Evolutionary conservation across 495 filamentous ascomycete genomes (phyloP), one percentile per base, ranked within the genome.

Genomic region (Ramalina intermedia): DNA sequence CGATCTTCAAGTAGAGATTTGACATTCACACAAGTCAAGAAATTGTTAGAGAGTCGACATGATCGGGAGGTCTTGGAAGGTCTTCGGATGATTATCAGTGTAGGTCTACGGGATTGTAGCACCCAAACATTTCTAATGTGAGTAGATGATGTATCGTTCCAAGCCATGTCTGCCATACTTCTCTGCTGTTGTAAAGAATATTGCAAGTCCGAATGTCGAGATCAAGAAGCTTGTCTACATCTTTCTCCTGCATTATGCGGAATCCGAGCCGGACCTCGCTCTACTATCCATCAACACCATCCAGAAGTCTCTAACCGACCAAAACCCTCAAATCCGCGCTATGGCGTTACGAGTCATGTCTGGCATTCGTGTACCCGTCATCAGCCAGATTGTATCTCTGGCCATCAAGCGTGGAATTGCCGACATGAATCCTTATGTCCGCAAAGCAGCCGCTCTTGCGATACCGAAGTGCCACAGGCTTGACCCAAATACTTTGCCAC

Each of bases 211-310:
- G 24, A 89, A 82, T 55, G 72, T 95, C 59, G 87, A 94, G 62
- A 85, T 96, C 58, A 93, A 94, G 66, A 96, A 96, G 61, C 76
- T 98, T 41, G 91, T 98, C 49, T 96, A 96, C 71, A 94, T 95
- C 61, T 96, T 94, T 63, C 79, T 98, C 50, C 80, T 96, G 51
- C 84, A 88, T 60, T 87, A 96, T 76, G 90, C 91, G 58, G 91
- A 96, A 61, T 76, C 83, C 38, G 90, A 95, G 55, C 91, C 90
- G 35, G 91, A 98, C 63, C 82, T 95, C 26, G 89, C 93, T 41
- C 74, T 98, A 9, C 73, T 98, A 17, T 93, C 89, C 37, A 96
- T 98, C 71, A 98, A 98, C 65, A 90, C 90, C 12, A 96, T 98
- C 55, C 91, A 96, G 61, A 96, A 95, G 63, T 90, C 90, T 20